Conservation (phyloP, 495 filamentous ascomycete genomes). For the Peziza echinospora region DNA sequence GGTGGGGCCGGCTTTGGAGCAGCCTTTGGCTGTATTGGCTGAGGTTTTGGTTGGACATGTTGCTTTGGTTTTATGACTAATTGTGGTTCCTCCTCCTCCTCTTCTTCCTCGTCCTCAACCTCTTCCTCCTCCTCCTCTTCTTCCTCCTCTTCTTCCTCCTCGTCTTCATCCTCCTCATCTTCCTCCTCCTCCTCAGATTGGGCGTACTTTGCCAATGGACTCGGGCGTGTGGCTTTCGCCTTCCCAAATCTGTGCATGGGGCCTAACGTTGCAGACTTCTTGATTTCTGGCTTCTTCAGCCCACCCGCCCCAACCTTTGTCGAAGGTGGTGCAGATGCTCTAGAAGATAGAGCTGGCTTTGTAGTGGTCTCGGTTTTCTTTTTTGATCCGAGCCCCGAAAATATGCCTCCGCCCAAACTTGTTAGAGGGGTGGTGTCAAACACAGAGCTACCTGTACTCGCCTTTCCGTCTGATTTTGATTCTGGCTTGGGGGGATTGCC, state of each 20-base stretch:
- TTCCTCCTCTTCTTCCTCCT: constrained; percentile 28
- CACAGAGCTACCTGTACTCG: constrained; percentile 8
- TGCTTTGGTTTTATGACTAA: not conserved
- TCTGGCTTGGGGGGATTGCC: too few species aligned
- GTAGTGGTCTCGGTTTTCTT: constrained; percentile 17
- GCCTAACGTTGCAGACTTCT: not conserved
- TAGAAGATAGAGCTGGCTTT: not conserved
- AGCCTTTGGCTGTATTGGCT: not conserved
- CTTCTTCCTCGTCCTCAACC: constrained; percentile 24
- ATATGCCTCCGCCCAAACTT: not conserved
- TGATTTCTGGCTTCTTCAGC: not conserved
- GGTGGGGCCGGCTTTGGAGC: too few species aligned
- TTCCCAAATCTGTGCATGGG: not conserved
- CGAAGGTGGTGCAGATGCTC: not conserved
- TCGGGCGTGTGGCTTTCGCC: not conserved
- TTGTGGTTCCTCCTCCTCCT: constrained; percentile 1
- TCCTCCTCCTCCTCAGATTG: constrained; percentile 19
- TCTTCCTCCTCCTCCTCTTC: constrained; percentile 35
- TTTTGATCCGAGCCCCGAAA: constrained; percentile 5
- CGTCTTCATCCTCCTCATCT: constrained; percentile 27
- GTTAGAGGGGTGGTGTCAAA: not conserved
- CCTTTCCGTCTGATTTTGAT: too few species aligned
- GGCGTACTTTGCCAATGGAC: not conserved
- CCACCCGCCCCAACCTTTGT: not conserved
- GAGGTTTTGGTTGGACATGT: too few species aligned